Evolutionary conservation across 441 rosid species (phyloP).

Genomic region (Gossypium gossypioides): DNA sequence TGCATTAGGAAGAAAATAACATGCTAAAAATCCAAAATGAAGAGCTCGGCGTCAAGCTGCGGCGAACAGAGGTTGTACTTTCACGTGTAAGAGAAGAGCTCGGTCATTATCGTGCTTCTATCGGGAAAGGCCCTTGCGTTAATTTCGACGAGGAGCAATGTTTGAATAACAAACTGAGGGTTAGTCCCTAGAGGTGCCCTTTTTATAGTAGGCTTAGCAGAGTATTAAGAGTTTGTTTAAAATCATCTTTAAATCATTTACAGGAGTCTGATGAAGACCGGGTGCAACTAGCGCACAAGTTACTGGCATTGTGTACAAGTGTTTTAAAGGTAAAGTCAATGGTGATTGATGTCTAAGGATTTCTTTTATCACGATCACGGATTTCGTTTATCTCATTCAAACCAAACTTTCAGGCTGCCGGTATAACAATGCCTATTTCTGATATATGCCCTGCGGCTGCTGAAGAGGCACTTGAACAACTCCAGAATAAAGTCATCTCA

Average conservation of each 20-base stretch:
- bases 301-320: conserved; percentile 58
- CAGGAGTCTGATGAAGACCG: conserved; percentile 71
- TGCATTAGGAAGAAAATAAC: conserved; percentile 86
- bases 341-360: background rate
- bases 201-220: background rate
- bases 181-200: conserved; percentile 11
- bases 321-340: conserved; percentile 48
- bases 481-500: conserved; percentile 42
- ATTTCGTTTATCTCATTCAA: background rate
- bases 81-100: conserved; percentile 83
- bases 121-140: conserved; percentile 39
- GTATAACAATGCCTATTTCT: conserved; percentile 41
- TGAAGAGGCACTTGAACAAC: conserved; percentile 71
- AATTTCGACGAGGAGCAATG: conserved; percentile 51
- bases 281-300: conserved; percentile 54
- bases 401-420: conserved; percentile 46
- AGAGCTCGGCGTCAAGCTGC: conserved; percentile 61
- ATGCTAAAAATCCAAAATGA: conserved; percentile 63
- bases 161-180: conserved; percentile 51
- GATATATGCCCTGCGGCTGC: conserved; percentile 55
- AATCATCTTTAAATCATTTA: conserved; percentile 8
- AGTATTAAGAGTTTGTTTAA: conserved; percentile 1
- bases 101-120: conserved; percentile 55
- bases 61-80: conserved; percentile 45
- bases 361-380: background rate